These are phyloP conservation scores for Cyberlindnera bimundalis DNA, from an alignment of 805 yeast genomes.

Conservation along the genomic window DNA sequence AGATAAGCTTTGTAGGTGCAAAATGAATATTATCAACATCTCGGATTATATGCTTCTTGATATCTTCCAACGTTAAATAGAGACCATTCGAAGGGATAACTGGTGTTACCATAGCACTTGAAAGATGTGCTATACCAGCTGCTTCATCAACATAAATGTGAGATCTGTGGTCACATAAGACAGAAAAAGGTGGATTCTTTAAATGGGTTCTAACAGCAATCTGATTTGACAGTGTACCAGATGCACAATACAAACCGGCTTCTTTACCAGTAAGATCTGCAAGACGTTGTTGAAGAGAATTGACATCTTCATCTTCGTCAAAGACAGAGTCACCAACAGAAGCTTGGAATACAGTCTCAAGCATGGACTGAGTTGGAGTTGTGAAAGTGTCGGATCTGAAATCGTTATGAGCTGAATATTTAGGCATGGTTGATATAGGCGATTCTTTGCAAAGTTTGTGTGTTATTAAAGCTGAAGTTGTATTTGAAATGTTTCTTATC, in stretches of 20 bases:
- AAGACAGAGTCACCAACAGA: constrained; percentile 88
- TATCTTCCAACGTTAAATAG: constrained; percentile 78
- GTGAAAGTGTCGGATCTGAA: constrained; percentile 86
- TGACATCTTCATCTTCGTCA: constrained; percentile 73
- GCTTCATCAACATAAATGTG: constrained; percentile 86
- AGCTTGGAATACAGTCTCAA: constrained; percentile 52
- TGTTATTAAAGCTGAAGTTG: no score
- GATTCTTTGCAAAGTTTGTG: no score
- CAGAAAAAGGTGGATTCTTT: constrained; percentile 78
- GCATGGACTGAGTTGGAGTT: constrained; percentile 74
- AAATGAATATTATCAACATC: constrained; percentile 82
- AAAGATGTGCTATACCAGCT: constrained; percentile 84
- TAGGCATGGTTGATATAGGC: constrained; percentile 7
- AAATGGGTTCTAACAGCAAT: constrained; percentile 75
- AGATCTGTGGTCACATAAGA: constrained; percentile 81
- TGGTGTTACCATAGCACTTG: constrained; percentile 89
- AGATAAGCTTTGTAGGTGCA: constrained; percentile 83
- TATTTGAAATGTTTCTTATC: no score
- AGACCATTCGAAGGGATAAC: constrained; percentile 74
- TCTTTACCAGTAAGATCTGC: constrained; percentile 73
- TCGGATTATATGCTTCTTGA: constrained; percentile 54
- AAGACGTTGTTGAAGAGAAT: constrained; percentile 58
- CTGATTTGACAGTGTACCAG: constrained; percentile 91
- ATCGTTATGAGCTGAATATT: constrained; percentile 39
- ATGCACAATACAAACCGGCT: constrained; percentile 77